Evolutionary conservation across 2,329 filamentous ascomycete genomes (phyloP), one percentile per base, ranked within the genome.

Genomic region (Byssoonygena ceratinophila): DNA sequence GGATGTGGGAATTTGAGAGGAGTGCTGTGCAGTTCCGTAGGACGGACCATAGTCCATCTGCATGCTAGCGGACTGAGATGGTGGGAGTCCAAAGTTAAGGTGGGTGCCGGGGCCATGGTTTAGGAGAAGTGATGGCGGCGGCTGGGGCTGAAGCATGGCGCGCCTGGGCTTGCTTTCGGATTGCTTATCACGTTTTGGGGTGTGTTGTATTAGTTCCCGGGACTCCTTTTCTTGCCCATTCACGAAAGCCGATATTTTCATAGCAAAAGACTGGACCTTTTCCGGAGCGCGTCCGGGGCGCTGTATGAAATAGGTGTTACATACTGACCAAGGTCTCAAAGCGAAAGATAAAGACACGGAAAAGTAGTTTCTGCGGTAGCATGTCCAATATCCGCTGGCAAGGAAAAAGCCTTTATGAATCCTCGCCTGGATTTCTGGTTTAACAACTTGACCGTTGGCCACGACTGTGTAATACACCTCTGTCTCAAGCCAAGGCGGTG

Each of bases 401-500:
- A 82, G 73, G 65, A 95, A 94, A 70, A 94, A 94, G 0, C 89
- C 89, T 61, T 94, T 94, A 66, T 94, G 87, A 55, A 94, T 88
- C 61, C 81, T 84, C 32, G 86, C 87, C 27, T 83, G 76, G 57
- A 95, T 86, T 12, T 86, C 83, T 18, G 85, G 77, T 57, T 82
- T 83, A 58, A 92, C 76, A 40, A 68, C 54, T 12, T 57, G 66
- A 25, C 59, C 63, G 9, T 60, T 62, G 8, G 64, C 65, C 29
- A 70, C 57, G 23, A 73, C 62, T 6, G 62, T 55, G 41, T 69
- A 61, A 22, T 71, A 56, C 8, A 64, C 54, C 6, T 58, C 60
- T 1, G 71, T 74, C 2, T 72, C 68, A 20, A 64, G 56, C 40
- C 74, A 74, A 6, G 71, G 70, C 8, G 71, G 71, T 12, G 68